A percentile compares a stretch with the other conserved stretches of the same genome.
These are phyloP conservation scores for Magnolia sinica DNA, from an alignment of 164 flowering plant species.

Conservation along the genomic window DNA sequence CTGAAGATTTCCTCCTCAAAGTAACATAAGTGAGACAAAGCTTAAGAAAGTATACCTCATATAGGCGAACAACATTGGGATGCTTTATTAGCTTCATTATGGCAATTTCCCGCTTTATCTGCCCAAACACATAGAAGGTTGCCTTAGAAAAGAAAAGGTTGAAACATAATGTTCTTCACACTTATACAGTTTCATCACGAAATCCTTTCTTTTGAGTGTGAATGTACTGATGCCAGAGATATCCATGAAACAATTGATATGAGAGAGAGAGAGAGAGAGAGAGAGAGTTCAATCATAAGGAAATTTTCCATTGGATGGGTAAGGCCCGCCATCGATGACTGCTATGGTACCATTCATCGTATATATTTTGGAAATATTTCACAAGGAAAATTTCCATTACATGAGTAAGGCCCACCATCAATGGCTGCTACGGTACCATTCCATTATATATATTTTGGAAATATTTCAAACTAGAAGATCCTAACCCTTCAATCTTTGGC, in stretches of 20 bases:
- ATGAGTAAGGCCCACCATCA: too few relatives aligned
- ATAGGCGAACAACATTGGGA: slow-evolving; percentile 83
- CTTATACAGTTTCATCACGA: not conserved
- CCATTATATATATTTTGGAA: too few relatives aligned
- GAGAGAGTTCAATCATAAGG: not conserved
- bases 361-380: too few relatives aligned
- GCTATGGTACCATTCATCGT: too few relatives aligned
- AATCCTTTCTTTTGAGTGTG: not conserved
- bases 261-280: not conserved
- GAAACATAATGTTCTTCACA: not conserved
- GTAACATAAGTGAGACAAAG: not conserved
- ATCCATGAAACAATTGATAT: too few relatives aligned
- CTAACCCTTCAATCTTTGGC: too few relatives aligned
- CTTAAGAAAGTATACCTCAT: slow-evolving; percentile 47
- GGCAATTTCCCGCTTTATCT: slow-evolving; percentile 81
- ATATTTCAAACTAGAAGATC: too few relatives aligned
- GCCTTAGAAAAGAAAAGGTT: not conserved
- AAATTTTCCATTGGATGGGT: too few relatives aligned
- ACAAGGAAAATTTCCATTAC: too few relatives aligned
- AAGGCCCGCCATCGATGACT: too few relatives aligned
- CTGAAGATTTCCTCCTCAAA: not conserved
- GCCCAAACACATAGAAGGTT: slow-evolving; percentile 9
- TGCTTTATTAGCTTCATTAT: slow-evolving; percentile 90
- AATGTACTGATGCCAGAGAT: not conserved
- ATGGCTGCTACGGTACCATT: too few relatives aligned